Base-by-base conservation (phyloP, 495 filamentous ascomycete genomes). In the Neurospora sp. region DNA sequence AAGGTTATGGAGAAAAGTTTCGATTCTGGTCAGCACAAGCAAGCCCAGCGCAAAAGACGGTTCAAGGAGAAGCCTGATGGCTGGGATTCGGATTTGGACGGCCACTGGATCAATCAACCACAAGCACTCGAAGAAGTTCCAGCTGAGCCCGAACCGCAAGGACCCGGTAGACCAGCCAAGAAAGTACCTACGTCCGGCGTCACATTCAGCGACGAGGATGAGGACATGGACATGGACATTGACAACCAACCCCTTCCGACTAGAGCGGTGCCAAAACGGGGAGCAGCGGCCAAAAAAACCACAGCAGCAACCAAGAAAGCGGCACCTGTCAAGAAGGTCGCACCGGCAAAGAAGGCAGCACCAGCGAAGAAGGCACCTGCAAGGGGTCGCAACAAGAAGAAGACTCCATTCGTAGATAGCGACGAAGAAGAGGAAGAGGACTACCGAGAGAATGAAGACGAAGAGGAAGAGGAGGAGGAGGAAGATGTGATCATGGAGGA, bases 81-180 rank as follows among this genome's bases (percentile, higher is more conserved):
- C 10, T 99, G 95, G 94, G 93, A 98, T 78, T 90, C 87, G 5
- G 94, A 98, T 73, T 79, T 93, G 42, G 90, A 97, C 71, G 96
- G 96, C 42, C 80, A 84, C 39, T 98, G 96, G 96, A 89, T 89
- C 59, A 91, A 96, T 72, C 88, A 94, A 71, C 89, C 91, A 0
- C 89, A 88, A 1, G 93, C 93, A 12, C 81, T 91, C 68, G 87
- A 87, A 12, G 82, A 70, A 78, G 81, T 74, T 80, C 83, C 18
- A 80, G 78, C 48, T 3, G 73, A 74, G 84, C 86, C 22, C 81
- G 84, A 73, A 83, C 80, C 40, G 83, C 75, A 59, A 40, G 74
- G 81, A 16, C 78, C 77, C 31, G 81, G 74, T 14, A 82, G 77
- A 44, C 81, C 70, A 65, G 22, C 72, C 75, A 11, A 68, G 53